Base-by-base conservation (phyloP, 768 basidiomycete species). In the Phlebiopsis flavidoalba region DNA sequence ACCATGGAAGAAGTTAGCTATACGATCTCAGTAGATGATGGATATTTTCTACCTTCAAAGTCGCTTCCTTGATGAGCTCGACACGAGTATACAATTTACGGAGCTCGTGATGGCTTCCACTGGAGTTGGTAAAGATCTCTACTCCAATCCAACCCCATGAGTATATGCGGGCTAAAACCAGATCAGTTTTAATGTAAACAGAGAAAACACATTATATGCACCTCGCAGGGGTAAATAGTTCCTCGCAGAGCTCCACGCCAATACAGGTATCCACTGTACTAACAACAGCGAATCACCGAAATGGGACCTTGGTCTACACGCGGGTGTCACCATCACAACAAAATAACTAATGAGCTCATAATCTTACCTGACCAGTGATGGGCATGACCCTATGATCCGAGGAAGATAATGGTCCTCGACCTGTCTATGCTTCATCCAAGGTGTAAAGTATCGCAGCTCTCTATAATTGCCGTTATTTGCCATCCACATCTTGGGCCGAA, bases 401-500 rank as follows among this genome's bases (percentile, higher is more conserved):
- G 97, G 97, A 6, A 99, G 79, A 66, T 87, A 93, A 69, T 95
- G 93, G 53, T 97, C 93, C 72, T 98, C 97, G 75, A 85, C 88
- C 70, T 94, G 82, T 33, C 87, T 83, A 69, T 91, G 91, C 70
- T 95, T 96, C 69, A 78, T 76, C 96, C 97, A 99, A 0, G 97
- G 95, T 1, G 96, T 94, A 68, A 99, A 99, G 72, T 93, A 92
- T 14, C 90, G 67, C 49, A 75, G 64, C 74, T 80, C 79, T 65
- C 97, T 89, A 72, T 99, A 99, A 70, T 98, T 98, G 3, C 97
- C 97, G 67, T 97, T 94, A 70, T 98, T 98, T 1, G 97, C 97
- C 49, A 99, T 80, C 97, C 97, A 99, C 95, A 99, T 95, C 78
- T 98, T 99, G 0, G 97, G 97, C 22, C 97, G 86, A 64, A 99